Percentiles rank a stretch among this genome's conserved stretches.
phyloP scores from a whole-genome alignment of 495 filamentous ascomycete genomes.

The Podospora sp. region DNA sequence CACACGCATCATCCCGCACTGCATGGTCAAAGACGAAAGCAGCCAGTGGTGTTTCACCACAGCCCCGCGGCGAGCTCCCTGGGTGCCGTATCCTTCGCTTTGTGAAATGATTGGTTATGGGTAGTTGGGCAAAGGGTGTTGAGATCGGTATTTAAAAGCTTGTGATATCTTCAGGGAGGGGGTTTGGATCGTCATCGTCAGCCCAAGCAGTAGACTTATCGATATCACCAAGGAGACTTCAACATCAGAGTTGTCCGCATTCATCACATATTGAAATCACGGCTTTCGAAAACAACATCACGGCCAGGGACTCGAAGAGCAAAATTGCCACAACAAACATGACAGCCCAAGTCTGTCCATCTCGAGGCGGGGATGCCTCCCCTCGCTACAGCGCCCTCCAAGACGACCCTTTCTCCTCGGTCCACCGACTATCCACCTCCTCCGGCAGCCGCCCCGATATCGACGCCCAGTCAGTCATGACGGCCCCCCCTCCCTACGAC shows the following conservation, averaged over 20 bases:
- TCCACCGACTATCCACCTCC: slow-evolving; percentile 21
- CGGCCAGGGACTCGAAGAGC: neutral
- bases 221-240: neutral
- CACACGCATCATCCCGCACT: slow-evolving; percentile 1
- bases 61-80: neutral
- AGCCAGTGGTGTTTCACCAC: neutral
- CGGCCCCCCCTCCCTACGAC: neutral
- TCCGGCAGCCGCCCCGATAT: slow-evolving; percentile 8
- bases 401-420: slow-evolving; percentile 14
- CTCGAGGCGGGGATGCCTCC: neutral
- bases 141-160: neutral
- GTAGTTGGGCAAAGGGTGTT: neutral
- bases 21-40: neutral
- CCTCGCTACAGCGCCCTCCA: slow-evolving; percentile 18
- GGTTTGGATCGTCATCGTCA: neutral
- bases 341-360: neutral
- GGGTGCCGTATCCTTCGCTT: slow-evolving; percentile 12
- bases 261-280: neutral
- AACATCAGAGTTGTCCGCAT: too few species aligned
- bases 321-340: neutral
- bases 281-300: neutral
- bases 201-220: too few species aligned
- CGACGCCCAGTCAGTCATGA: neutral
- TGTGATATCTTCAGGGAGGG: neutral
- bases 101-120: slow-evolving; percentile 3